Evolutionary conservation across 202 grass and related monocot genomes (phyloP), one percentile per base, ranked within the genome.

Genomic region (Digitaria exilis): DNA sequence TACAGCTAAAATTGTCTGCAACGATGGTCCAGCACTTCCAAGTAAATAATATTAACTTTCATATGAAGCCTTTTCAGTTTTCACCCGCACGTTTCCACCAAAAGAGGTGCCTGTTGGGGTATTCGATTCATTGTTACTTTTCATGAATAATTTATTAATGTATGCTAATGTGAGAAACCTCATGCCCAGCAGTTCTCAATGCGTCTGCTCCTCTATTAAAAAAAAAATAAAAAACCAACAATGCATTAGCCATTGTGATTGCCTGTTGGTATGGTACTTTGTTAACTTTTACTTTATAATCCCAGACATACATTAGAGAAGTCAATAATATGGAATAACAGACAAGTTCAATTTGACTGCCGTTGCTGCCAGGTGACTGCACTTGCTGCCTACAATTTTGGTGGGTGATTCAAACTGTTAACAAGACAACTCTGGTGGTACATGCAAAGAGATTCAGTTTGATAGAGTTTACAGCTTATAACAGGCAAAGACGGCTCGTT

Each of bases 11-110:
- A 56, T 43, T 14, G 25, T 80, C 15, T 12, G 31, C 56, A 80
- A 80, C 49, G 57, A 55, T 21, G 41, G 52, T 30, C 5, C 48
- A 80, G 51, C 49, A 80, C 1, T 80, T 54, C 21, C 26, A 71
- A 29, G 25, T 26, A 58, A 69, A 69, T 22, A 41, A 2, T 17
- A n/a, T 80, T 18, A 66, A 39, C 63, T 66, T 66, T 2, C 17
- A 2, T 37, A n/a, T 2, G 1, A 39, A n/a, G 3, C 62, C 18
- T 34, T 66, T 37, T 39, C 37, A 39, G 37, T 39, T 66, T 66
- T 22, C 9, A 39, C 32, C 34, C 19, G 0, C 19, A 67, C 9
- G 41, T 39, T 49, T 51, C 17, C 2, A 17, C 45, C 45, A 72
- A 31, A 34, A 72, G 26, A 72, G 26, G 11, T 52, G 18, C 8